Base-by-base conservation (phyloP, 2,329 filamentous ascomycete species). In the Daldinia eschscholtzii region DNA sequence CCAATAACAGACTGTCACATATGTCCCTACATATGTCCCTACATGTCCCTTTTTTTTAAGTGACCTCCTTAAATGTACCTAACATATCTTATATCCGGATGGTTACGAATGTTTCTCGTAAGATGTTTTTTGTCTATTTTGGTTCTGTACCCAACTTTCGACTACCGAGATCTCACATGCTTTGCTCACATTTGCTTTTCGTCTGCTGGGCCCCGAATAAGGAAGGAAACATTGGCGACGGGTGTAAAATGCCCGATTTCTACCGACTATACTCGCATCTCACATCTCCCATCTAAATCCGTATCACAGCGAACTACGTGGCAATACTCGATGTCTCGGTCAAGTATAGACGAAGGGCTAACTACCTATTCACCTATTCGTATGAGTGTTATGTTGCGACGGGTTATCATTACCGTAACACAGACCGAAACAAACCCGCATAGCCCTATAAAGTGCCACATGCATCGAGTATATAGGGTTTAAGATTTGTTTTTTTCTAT, bases 251-350 rank as follows among this genome's bases (percentile, higher is more conserved):
- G 20, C 59, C 62, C 66, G 66, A 63, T 55, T 62, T 62, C 62
- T 68, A 62, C 66, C 66, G 66, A 68, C 37, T 26, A 46, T 44
- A 35, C n/a, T 63, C 46, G 44, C 64, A n/a, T n/a, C n/a, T n/a
- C 20, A 23, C 20, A 55, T 44, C n/a, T 44, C 39, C 41, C 33
- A 60, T 64, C 23, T 55, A 52, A 37, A 60, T 41, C 46, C 18
- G 53, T 46, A 50, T 56, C 35, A 46, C 60, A 59, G 41, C 58
- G 58, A 62, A 56, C 13, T 33, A 44, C 48, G 30, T 55, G 52
- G 33, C 52, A 37, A 37, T 55, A 6, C 53, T 52, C n/a, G 7
- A 37, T 57, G 56, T 58, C 57, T 68, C 65, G 55, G 61, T 64
- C 61, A 46, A 42, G 64, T 53, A 23, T 50, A 52, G 39, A 55